Conservation (phyloP, 306 rosid species). For the Acacia crassicarpa region DNA sequence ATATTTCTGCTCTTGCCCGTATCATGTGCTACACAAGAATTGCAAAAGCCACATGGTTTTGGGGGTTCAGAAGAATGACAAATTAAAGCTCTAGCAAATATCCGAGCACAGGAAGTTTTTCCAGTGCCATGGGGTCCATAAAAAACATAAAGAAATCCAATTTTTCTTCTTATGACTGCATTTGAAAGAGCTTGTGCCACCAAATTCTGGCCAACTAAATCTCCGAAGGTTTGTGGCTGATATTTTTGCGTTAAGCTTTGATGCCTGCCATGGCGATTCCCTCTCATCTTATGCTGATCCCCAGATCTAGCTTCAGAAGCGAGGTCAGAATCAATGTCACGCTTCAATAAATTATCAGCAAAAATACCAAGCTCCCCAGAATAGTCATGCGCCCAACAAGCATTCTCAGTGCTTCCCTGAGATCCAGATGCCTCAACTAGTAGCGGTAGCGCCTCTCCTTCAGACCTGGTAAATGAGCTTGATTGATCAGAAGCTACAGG, state of each 20-base stretch:
- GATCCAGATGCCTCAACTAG: constrained; percentile 90
- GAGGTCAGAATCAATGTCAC: constrained; percentile 79
- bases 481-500: constrained; percentile 70
- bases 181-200: constrained; percentile 96
- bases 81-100: constrained; percentile 91
- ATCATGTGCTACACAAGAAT: constrained; percentile 77
- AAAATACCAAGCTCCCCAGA: constrained; percentile 92
- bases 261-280: constrained; percentile 60
- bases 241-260: constrained; percentile 87
- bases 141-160: constrained; percentile 87
- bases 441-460: constrained; percentile 83
- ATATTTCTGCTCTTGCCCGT: constrained; percentile 79
- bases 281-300: constrained; percentile 60
- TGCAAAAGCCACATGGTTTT: constrained; percentile 94
- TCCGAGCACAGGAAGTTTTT: constrained; percentile 89
- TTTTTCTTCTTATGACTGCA: constrained; percentile 73
- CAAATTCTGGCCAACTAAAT: constrained; percentile 90
- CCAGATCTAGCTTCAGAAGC: constrained; percentile 94
- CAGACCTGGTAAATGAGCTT: constrained; percentile 64
- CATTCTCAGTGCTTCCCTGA: constrained; percentile 71
- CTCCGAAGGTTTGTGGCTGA: constrained; percentile 84
- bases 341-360: constrained; percentile 78
- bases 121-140: constrained; percentile 99
- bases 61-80: constrained; percentile 80
- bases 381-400: constrained; percentile 78